These are phyloP conservation scores for Penicillium dipodomyicola DNA, from an alignment of 495 filamentous ascomycete species.

Conservation along the genomic window DNA sequence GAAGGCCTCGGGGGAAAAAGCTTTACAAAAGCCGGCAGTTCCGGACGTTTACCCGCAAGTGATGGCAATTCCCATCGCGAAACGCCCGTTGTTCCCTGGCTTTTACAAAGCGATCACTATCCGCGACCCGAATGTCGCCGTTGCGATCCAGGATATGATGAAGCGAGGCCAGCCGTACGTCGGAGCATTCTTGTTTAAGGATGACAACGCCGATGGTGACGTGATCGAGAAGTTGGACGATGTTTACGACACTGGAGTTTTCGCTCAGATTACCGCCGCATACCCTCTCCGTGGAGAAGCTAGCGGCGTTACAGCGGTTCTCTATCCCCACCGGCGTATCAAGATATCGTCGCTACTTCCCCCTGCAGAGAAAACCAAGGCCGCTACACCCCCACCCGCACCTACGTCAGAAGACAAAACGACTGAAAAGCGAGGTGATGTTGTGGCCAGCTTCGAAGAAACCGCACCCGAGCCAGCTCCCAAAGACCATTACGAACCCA, in stretches of 20 bases:
- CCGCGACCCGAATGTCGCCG: conserved; percentile 80
- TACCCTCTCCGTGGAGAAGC: conserved; percentile 83
- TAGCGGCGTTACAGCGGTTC: conserved; percentile 77
- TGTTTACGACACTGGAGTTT: conserved; percentile 92
- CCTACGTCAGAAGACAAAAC: conserved; percentile 57
- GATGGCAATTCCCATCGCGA: conserved; percentile 97
- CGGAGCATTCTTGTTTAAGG: conserved; percentile 94
- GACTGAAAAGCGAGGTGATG: conserved; percentile 78
- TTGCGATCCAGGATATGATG: conserved; percentile 92
- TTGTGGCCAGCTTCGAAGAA: conserved; percentile 98
- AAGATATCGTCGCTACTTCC: conserved; percentile 79
- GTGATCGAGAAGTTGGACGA: conserved; percentile 83
- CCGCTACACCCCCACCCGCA: conserved; percentile 41
- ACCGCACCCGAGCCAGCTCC: conserved; percentile 39
- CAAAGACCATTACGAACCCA: conserved; percentile 74
- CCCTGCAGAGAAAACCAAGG: conserved; percentile 49
- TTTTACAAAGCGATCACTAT: conserved; percentile 99
- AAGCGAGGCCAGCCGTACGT: conserved; percentile 98
- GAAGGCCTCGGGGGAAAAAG: conserved; percentile 64
- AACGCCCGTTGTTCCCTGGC: conserved; percentile 91
- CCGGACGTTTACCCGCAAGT: conserved; percentile 98
- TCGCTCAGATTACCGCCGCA: conserved; percentile 94
- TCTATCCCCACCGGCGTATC: conserved; percentile 95
- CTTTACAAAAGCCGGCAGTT: conserved; percentile 79
- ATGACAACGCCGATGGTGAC: conserved; percentile 89